Conservation (phyloP, 2,329 filamentous ascomycete genomes). For the Penicillium palitans region DNA sequence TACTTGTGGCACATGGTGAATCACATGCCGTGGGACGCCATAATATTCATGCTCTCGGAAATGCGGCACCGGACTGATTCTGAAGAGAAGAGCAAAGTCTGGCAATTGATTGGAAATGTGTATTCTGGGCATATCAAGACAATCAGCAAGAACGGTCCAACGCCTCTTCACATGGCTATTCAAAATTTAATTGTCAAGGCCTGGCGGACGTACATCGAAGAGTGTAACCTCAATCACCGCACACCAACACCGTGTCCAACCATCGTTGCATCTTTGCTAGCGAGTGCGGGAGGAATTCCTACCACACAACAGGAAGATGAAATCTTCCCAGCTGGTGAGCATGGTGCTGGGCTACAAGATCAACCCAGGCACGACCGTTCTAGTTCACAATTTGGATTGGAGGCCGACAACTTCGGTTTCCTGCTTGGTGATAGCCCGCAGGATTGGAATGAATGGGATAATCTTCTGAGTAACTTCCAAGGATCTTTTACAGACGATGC, state of each 20-base stretch:
- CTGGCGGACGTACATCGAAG: conserved; percentile 27
- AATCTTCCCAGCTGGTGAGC: not conserved
- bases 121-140: conserved; percentile 43
- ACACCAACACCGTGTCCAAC: conserved; percentile 24
- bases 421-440: conserved; percentile 23
- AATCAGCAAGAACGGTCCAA: conserved; percentile 16
- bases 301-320: not conserved
- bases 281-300: conserved; percentile 1
- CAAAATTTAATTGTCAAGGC: conserved; percentile 30
- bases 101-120: conserved; percentile 48
- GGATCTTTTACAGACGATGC: conserved; percentile 21
- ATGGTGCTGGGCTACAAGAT: not conserved
- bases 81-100: conserved; percentile 42
- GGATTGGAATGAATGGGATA: conserved; percentile 33
- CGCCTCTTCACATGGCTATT: conserved; percentile 27
- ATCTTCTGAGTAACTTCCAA: conserved; percentile 32
- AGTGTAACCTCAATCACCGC: conserved; percentile 21
- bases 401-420: conserved; percentile 11
- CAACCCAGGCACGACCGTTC: conserved; percentile 2
- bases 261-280: conserved; percentile 18
- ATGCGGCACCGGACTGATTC: conserved; percentile 40
- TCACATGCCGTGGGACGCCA: conserved; percentile 55
- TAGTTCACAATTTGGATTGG: not conserved
- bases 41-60: conserved; percentile 52
- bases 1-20: conserved; percentile 50